These are phyloP conservation scores for Coniferiporia sulphurascens DNA, from an alignment of 1,284 basidiomycete species.

Conservation along the genomic window DNA sequence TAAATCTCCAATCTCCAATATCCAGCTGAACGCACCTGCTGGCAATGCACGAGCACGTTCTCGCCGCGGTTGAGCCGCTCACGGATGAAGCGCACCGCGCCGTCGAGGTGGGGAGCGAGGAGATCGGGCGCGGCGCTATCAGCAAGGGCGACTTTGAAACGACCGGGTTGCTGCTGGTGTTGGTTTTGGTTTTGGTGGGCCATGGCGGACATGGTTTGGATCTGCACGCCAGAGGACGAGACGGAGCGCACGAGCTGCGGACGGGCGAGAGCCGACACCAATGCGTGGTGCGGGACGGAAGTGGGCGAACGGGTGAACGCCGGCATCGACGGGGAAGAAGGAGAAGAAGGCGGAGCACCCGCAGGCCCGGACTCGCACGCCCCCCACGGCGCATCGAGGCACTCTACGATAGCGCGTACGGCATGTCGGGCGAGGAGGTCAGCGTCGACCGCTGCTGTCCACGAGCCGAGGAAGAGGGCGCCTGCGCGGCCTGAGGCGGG, in stretches of 20 bases:
- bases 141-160: conserved; percentile 60
- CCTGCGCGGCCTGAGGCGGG: conserved; percentile 36
- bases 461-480: conserved; percentile 34
- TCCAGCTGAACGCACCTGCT: conserved; percentile 44
- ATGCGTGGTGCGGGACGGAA: neutral
- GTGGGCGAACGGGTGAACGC: neutral
- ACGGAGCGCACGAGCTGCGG: conserved; percentile 50
- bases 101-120: conserved; percentile 49
- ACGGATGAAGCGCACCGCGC: conserved; percentile 51
- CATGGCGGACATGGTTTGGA: conserved; percentile 57
- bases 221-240: conserved; percentile 47
- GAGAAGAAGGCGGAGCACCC: neutral
- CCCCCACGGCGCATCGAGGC: conserved; percentile 36
- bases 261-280: conserved; percentile 20
- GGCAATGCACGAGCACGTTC: conserved; percentile 62
- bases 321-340: neutral
- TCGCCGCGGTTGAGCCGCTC: conserved; percentile 41
- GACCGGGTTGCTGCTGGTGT: conserved; percentile 53
- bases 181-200: conserved; percentile 22
- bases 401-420: conserved; percentile 13
- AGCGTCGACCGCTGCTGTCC: conserved; percentile 15
- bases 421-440: conserved; percentile 21
- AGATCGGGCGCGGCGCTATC: conserved; percentile 48
- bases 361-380: neutral
- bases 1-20: too few species aligned